phyloP scores from a whole-genome alignment of 495 filamentous ascomycete species.

The Daldinia childiae region DNA sequence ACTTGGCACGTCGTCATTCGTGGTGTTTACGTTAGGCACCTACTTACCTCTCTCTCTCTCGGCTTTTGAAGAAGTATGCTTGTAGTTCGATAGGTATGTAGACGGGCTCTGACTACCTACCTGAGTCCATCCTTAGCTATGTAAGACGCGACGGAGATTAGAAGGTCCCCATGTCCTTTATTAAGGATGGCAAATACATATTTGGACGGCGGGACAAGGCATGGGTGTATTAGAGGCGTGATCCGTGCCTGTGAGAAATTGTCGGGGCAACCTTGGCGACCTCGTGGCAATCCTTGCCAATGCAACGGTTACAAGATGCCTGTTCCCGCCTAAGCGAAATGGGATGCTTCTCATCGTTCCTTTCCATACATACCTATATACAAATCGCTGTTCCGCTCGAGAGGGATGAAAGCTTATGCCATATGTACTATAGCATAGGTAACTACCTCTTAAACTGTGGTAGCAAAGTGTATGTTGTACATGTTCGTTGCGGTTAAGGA shows the following conservation, averaged over 20 bases:
- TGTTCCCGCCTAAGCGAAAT: constrained; percentile 24
- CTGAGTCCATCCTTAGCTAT: too few species aligned
- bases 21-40: too few species aligned
- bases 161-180: not conserved
- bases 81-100: not conserved
- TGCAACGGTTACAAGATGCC: constrained; percentile 17
- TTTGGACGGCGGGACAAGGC: not conserved
- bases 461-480: not conserved
- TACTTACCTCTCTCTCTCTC: too few species aligned
- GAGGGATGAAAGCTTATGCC: not conserved
- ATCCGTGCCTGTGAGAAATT: constrained; percentile 19
- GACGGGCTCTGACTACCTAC: too few species aligned
- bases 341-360: not conserved
- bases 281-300: constrained; percentile 13
- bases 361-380: not conserved
- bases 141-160: constrained; percentile 3
- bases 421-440: not conserved
- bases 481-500: not conserved
- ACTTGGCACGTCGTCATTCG: not conserved
- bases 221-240: not conserved
- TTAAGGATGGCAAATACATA: not conserved
- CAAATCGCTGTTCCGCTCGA: not conserved
- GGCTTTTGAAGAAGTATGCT: not conserved
- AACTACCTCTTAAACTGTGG: too few species aligned
- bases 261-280: constrained; percentile 3